phyloP scores from a whole-genome alignment of 495 filamentous ascomycete genomes.

The Penicillium paradoxum region DNA sequence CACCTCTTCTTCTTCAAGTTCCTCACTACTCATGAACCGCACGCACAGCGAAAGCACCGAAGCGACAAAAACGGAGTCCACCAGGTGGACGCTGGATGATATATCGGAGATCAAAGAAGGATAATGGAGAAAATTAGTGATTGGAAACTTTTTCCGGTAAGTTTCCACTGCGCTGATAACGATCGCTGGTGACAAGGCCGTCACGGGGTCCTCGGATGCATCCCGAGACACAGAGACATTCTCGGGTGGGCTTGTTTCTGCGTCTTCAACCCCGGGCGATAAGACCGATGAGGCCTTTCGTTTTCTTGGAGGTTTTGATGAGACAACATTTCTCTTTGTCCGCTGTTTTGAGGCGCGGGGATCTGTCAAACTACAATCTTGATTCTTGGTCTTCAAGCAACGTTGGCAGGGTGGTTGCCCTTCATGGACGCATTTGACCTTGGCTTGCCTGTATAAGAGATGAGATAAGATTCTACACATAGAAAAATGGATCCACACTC shows the following conservation, averaged over 20 bases:
- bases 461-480: not conserved
- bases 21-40: constrained; percentile 32
- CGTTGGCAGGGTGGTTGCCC: constrained; percentile 38
- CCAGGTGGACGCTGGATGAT: constrained; percentile 26
- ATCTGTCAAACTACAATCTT: constrained; percentile 31
- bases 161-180: constrained; percentile 38
- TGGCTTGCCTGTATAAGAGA: constrained; percentile 27
- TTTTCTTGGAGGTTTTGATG: constrained; percentile 9
- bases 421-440: constrained; percentile 42
- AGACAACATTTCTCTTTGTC: not conserved
- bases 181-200: constrained; percentile 24
- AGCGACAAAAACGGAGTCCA: constrained; percentile 41
- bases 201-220: constrained; percentile 19
- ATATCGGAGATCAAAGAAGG: constrained; percentile 41
- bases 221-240: not conserved
- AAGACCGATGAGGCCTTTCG: constrained; percentile 9
- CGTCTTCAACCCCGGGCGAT: not conserved
- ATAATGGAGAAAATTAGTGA: constrained; percentile 43
- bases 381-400: constrained; percentile 26
- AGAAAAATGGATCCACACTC: not conserved
- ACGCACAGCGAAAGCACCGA: constrained; percentile 38
- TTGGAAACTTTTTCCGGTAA: constrained; percentile 41
- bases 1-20: constrained; percentile 26
- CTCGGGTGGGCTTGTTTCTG: not conserved
- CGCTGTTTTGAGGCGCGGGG: constrained; percentile 17